Evolutionary conservation across 345 rosid species (phyloP), one percentile per base, ranked within the genome.

Genomic region (Clarkia xantiana): DNA sequence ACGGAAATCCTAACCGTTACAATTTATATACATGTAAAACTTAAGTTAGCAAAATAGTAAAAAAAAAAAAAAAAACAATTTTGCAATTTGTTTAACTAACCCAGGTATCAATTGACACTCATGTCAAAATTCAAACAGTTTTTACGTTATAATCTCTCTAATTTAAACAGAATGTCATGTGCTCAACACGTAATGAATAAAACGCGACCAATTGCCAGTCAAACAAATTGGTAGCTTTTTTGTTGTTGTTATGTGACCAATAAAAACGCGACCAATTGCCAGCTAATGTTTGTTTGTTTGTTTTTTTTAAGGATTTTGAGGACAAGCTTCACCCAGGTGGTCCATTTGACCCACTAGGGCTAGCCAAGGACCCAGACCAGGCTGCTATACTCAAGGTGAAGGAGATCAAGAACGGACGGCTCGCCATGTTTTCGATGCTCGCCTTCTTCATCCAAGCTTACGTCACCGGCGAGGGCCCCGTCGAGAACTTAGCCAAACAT

Each of bases 241-340:
- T 34, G 45, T 10, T 10, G 0, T 10, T 11, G 19, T 14, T 8
- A 18, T 14, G 44, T 38, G n/a, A n/a, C n/a, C n/a, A n/a, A n/a
- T n/a, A n/a, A n/a, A n/a, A n/a, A n/a, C n/a, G n/a, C n/a, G n/a
- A n/a, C n/a, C n/a, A n/a, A n/a, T n/a, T n/a, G n/a, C n/a, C n/a
- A n/a, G n/a, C 42, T 42, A 29, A 14, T 52, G n/a, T 23, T 16
- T 1, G 20, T 18, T 13, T 45, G 6, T 18, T 2, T 3, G 14
- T 15, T 55, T 4, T 20, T 25, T 47, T 29, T 39, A 50, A 85
- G 95, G 89, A 76, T 36, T 77, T 91, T 19, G 96, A 86, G 67
- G 94, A 90, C 94, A 81, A 78, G 84, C 83, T 90, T 6, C 94
- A 90, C 65, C 98, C 98, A 6, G 96, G 96, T 9, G 96, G 93